Percentiles rank a stretch among this genome's conserved stretches.
phyloP scores from a whole-genome alignment of 2,329 filamentous ascomycete species.

The Ceratocystis variospora region DNA sequence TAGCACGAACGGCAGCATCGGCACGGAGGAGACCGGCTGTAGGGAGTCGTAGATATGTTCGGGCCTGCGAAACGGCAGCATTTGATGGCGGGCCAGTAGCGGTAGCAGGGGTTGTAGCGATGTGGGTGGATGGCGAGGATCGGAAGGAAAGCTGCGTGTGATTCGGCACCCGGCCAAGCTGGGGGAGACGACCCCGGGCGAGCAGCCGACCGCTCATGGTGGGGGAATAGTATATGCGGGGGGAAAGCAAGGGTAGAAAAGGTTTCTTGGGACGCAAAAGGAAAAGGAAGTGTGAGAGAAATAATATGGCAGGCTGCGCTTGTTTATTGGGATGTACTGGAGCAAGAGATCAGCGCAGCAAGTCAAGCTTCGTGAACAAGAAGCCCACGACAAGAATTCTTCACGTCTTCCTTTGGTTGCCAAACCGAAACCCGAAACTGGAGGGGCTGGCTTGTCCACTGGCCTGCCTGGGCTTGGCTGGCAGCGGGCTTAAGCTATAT shows the following conservation, averaged over 20 bases:
- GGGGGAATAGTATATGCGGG: not conserved
- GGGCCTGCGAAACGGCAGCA: not conserved
- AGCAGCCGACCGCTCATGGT: constrained; percentile 19
- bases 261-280: not conserved
- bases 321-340: no score
- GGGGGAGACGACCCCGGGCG: constrained; percentile 16
- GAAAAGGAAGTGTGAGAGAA: not conserved
- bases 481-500: constrained; percentile 4
- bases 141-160: constrained; percentile 4
- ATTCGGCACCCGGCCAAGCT: constrained; percentile 17
- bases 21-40: constrained; percentile 56
- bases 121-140: constrained; percentile 1
- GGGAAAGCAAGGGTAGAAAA: not conserved
- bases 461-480: not conserved
- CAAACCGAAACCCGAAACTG: not conserved
- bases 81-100: not conserved
- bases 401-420: not conserved
- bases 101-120: not conserved
- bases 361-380: not conserved
- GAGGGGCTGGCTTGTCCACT: not conserved
- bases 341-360: no score
- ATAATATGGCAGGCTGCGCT: not conserved
- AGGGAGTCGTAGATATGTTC: constrained; percentile 41
- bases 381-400: not conserved
- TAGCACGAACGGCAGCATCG: constrained; percentile 47